Base-by-base conservation (phyloP, 2,329 filamentous ascomycete species). In the Bretziella fagacearum region DNA sequence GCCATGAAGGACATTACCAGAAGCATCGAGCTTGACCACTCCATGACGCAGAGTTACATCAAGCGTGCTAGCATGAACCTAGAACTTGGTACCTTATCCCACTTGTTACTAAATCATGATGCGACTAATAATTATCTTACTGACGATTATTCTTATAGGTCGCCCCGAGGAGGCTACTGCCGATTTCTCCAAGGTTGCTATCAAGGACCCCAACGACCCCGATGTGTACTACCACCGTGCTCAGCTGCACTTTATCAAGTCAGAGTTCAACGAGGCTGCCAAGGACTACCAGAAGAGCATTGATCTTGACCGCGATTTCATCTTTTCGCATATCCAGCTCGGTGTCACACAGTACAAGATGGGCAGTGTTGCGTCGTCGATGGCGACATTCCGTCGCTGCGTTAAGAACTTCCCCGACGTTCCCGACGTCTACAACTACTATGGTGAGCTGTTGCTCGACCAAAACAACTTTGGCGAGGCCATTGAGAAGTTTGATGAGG, bases 261-360 rank as follows among this genome's bases (percentile, higher is more conserved):
- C 81, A 48, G 89, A 96, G 61, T 93, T 93, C 56, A 77, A 81
- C 48, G 84, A 93, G 55, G 91, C 91, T 3, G 87, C 91, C 51
- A 94, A 93, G 68, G 91, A 98, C 67, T 98, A 98, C 68, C 91
- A 98, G 63, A 95, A 93, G 68, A 96, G 91, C 2, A 98, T 98
- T 58, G 91, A 98, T 57, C 74, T 98, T 25, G 91, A 98, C 69
- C 75, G 78, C 56, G 79, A 84, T 55, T 98, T 98, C 65, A 98
- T 98, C 68, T 98, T 94, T 74, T 96, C 89, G 6, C 91, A 98
- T 67, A 98, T 98, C 58, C 91, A 98, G 65, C 83, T 98, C 36
- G 91, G 91, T 62, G 91, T 98, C 45, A 98, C 91, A 43, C 91
- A 98, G 66, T 98, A 98, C 72, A 98, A 98, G 79, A 93, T 96